Base-by-base conservation (phyloP, 2,329 filamentous ascomycete species). In the Clonostachys rhizophaga region DNA sequence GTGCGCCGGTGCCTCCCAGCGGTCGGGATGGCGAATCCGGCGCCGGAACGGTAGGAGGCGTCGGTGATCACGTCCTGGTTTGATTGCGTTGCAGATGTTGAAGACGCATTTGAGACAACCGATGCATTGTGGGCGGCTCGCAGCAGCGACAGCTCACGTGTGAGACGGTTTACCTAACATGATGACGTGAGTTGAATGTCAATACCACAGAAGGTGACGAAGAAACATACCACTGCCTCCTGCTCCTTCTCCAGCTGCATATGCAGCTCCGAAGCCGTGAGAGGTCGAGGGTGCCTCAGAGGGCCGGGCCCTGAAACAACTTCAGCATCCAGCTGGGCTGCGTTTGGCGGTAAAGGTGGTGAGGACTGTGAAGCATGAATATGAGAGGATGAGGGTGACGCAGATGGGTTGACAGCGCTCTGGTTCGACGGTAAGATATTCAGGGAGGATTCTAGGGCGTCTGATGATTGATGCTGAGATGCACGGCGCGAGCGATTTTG, bases 161-260 rank as follows among this genome's bases (percentile, higher is more conserved):
- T 95, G 34, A 97, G 77, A 34, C 92, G 89, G 70, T 97, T 97
- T 50, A 96, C 89, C 89, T 92, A 60, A 6, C 11, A 41, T 30
- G 24, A 30, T 30, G 24, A 30, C 24, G 24, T 30, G 20, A 33
- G 17, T 42, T 14, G 36, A 33, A 18, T 17, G 43, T 40, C 40
- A 37, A 18, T n/a, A n/a, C n/a, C 11, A 14, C n/a, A 40, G 44
- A 43, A 41, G 16, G 24, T 18, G 5, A 12, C 36, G 39, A 13
- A 17, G 45, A 30, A 35, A 70, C 83, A 53, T 76, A 94, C 91
- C 58, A 96, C 86, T 35, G 91, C 89, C 67, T 97, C 92, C 58
- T 97, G 91, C 63, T 97, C 92, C 66, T 95, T 94, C 68, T 97
- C 92, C 24, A 96, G 76, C 69, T 96, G 83, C 50, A 88, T 76